Evolutionary conservation across 768 basidiomycete genomes (phyloP), one percentile per base, ranked within the genome.

Genomic region (Mycena capillaripes): DNA sequence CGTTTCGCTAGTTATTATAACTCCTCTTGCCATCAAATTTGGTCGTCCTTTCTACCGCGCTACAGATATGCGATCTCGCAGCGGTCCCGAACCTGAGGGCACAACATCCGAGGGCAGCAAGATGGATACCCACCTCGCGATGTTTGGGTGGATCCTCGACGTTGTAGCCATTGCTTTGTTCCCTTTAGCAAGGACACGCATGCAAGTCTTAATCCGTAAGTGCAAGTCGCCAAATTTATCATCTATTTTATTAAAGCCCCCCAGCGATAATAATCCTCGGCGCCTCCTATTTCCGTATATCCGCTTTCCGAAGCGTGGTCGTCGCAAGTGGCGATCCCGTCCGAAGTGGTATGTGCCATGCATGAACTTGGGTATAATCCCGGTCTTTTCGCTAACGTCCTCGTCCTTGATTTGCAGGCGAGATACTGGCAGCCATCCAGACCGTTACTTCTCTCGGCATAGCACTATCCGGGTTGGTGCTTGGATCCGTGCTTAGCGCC

Each of bases 111-210:
- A 10, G 10, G 30, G n/a, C 48, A 63, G 61, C 25, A 65, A 65
- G 30, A 55, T 65, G 63, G 63, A 65, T 30, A 29, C 30, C 42
- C 63, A 65, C 36, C 50, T 65, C 17, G 63, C 63, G 27, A 65
- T 65, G 12, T 65, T 65, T 25, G 63, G 50, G 21, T 65, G 63
- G 63, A 40, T 40, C 9, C 8, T 55, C 23, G 63, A 65, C 27
- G 34, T 42, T 29, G 27, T 65, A 12, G 63, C 63, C 17, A 16
- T 65, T 8, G 63, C 36, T 16, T 25, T 55, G 6, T 23, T 65
- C 25, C 27, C 63, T 42, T 19, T 55, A 7, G 63, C 52, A 25
- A 48, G 27, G 21, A 65, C 63, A 29, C 52, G 38, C 7, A 27
- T 30, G 19, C 25, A 65, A 40, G 63, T 65, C 3, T 12, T 42